phyloP scores from a whole-genome alignment of 805 yeast genomes.

The Grigorovia yakushimaensis region DNA sequence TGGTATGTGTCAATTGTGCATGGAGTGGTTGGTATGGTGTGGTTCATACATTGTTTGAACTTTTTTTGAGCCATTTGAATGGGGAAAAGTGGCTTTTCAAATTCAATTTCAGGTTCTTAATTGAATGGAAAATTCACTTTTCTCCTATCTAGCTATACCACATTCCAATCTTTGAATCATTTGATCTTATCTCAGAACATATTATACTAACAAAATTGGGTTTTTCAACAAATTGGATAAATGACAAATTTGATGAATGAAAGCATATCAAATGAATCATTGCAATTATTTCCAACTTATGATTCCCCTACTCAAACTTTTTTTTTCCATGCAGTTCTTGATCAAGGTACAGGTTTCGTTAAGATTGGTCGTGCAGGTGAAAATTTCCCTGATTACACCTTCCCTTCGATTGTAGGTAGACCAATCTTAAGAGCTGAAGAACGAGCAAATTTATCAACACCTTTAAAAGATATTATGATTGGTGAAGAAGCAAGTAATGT shows the following conservation, averaged over 20 bases:
- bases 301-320: neutral
- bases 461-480: slow-evolving; percentile 93
- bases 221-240: no score
- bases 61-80: no score
- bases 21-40: neutral
- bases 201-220: no score
- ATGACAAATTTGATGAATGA: no score
- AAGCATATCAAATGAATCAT: neutral
- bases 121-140: no score
- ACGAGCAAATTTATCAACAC: slow-evolving; percentile 49
- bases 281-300: no score
- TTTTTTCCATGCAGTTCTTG: slow-evolving; percentile 50
- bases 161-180: no score
- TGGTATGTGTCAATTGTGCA: slow-evolving; percentile 17
- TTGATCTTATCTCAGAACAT: no score
- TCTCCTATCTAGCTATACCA: no score
- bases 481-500: slow-evolving; percentile 92
- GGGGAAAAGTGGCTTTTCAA: no score
- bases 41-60: neutral
- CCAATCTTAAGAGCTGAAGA: slow-evolving; percentile 97
- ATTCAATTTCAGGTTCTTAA: no score
- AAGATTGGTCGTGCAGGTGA: slow-evolving; percentile 95
- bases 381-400: slow-evolving; percentile 93
- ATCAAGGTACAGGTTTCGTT: slow-evolving; percentile 98
- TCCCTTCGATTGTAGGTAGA: slow-evolving; percentile 95